phyloP scores from a whole-genome alignment of 306 rosid genomes.

The Vigna nakashimae region DNA sequence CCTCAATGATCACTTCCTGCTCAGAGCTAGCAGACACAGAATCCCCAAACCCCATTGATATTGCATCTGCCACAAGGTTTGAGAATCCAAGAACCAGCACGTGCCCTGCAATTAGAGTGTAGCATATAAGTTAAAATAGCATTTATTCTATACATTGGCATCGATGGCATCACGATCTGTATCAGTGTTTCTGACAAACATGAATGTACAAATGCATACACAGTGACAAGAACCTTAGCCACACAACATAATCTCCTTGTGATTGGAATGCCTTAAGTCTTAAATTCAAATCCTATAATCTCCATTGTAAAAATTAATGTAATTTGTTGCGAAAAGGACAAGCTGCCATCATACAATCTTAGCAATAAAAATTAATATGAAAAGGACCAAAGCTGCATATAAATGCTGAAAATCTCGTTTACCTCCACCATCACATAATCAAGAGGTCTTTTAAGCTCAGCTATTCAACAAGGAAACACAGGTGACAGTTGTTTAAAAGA shows the following conservation, averaged over 20 bases:
- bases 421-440: neutral
- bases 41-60: slow-evolving; percentile 85
- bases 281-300: neutral
- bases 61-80: slow-evolving; percentile 77
- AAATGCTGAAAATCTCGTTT: neutral
- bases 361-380: neutral
- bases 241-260: neutral
- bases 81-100: slow-evolving; percentile 74
- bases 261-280: neutral
- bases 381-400: slow-evolving; percentile 20
- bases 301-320: neutral
- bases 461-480: slow-evolving; percentile 13
- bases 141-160: slow-evolving; percentile 4
- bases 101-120: slow-evolving; percentile 40
- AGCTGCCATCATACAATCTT: slow-evolving; percentile 12
- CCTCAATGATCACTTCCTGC: slow-evolving; percentile 53
- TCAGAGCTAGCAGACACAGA: slow-evolving; percentile 56
- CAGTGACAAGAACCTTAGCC: neutral
- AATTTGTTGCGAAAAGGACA: slow-evolving; percentile 1
- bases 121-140: slow-evolving; percentile 19
- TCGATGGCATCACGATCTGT: slow-evolving; percentile 1
- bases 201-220: neutral
- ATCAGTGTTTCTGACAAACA: slow-evolving; percentile 3
- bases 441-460: neutral
- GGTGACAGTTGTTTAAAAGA: neutral